These are phyloP conservation scores for Microascus cirrosus DNA, from an alignment of 2,329 filamentous ascomycete species.

Conservation along the genomic window DNA sequence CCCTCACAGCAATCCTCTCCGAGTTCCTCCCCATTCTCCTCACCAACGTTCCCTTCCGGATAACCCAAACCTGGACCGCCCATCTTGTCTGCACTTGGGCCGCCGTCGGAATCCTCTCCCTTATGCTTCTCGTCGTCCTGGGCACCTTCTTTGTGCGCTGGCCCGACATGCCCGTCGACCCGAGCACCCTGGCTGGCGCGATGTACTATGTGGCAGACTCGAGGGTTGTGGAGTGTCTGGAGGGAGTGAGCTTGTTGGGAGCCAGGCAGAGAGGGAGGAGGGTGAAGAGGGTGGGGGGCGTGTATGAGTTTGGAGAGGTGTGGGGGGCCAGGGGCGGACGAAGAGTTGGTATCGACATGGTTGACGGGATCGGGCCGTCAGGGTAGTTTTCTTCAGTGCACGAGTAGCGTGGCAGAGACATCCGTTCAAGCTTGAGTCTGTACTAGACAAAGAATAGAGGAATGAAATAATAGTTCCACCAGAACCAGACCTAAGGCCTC, in stretches of 20 bases:
- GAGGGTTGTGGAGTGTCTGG: neutral
- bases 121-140: slow-evolving; percentile 29
- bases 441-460: too few relatives aligned
- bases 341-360: slow-evolving; percentile 1
- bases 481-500: too few relatives aligned
- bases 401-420: too few relatives aligned
- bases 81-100: slow-evolving; percentile 26
- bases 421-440: too few relatives aligned
- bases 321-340: neutral
- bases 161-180: slow-evolving; percentile 33
- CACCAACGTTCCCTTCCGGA: slow-evolving; percentile 34
- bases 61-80: slow-evolving; percentile 24
- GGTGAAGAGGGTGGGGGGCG: neutral
- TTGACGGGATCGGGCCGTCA: neutral
- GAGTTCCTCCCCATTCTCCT: slow-evolving; percentile 38
- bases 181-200: slow-evolving; percentile 30
- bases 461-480: too few relatives aligned
- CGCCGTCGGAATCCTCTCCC: slow-evolving; percentile 22
- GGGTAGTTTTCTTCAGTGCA: neutral
- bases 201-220: slow-evolving; percentile 26
- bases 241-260: neutral
- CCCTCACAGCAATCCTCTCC: slow-evolving; percentile 30
- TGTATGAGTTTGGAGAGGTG: neutral
- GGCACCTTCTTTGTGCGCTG: slow-evolving; percentile 27
- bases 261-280: neutral